Evolutionary conservation across 257 asterid genomes (phyloP), one percentile per base, ranked within the genome.

Genomic region (Gentiana dahurica): DNA sequence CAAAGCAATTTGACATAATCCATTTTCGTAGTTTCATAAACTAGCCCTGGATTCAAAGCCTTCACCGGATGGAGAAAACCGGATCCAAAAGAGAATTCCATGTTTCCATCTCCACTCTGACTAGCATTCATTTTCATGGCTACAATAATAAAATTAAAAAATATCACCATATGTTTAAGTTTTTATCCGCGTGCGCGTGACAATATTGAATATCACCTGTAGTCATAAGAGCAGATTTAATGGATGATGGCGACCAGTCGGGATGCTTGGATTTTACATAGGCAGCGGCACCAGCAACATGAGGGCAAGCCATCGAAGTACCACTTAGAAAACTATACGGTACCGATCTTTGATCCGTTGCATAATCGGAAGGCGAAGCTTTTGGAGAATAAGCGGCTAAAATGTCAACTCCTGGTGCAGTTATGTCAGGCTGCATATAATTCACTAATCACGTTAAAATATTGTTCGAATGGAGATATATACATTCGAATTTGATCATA

Each of bases 261-360:
- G 71, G 71, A 38, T 65, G 49, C 24, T 58, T 1, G 1, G 69
- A 64, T 57, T 64, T 64, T 5, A 64, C 57, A 24, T 48, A 64
- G 33, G 58, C 63, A 7, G 60, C 60, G 6, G 65, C 65, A 11
- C 60, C 71, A 3, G 65, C 13, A 2, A 58, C 71, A 59, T 65
- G 71, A 15, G 71, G 71, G 5, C 71, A 65, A 5, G 71, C 34
- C 60, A 65, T 58, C 9, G 71, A 65, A 7, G 65, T 58, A 10
- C 71, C 71, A 0, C 43, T 44, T 35, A 39, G 9, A 3, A 65
- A n/a, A 53, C n/a, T 58, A 48, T 58, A 65, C 2, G 45, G 0
- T 10, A 46, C 59, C 3, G 10, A 12, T 38, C 71, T 65, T 32
- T 34, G 36, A 54, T 58, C 71, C 2, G 11, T 0, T 3, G 3